Evolutionary conservation across 2,329 filamentous ascomycete species (phyloP), one percentile per base, ranked within the genome.

Genomic region (Oidium heveae): DNA sequence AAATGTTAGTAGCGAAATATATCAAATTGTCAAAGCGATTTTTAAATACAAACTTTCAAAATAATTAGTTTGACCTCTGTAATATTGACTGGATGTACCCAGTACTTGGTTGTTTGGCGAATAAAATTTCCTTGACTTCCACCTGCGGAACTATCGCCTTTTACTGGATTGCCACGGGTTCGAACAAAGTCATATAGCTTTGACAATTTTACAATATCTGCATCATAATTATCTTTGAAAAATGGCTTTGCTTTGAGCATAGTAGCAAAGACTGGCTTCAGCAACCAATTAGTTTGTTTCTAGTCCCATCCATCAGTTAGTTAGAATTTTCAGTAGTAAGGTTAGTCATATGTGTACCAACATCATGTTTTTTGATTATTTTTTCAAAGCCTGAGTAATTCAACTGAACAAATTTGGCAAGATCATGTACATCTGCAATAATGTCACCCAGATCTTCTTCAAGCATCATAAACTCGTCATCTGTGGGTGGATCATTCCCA

Each of bases 331-430:
- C 2, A 33, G 49, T 13, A n/a, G 10, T 49, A 28, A 15, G 13
- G 12, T 13, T 16, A n/a, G 22, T 51, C 15, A 20, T 16, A 10
- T 2, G 47, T 15, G 10, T 37, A 71, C 83, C 62, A 68, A 89
- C 85, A 70, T 95, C 91, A 68, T 98, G 91, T 74, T 98, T 98
- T 75, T 98, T 98, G 69, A 98, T 94, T 59, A 98, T 98, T 74
- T 98, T 98, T 72, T 95, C 93, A 67, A 98, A 98, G 5, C 91
- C 91, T 0, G 89, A 96, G 66, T 98, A 98, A 70, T 98, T 98
- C 65, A 98, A 72, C 71, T 95, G 89, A 7, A 94, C 93, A 67
- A 94, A 98, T 70, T 96, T 96, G 67, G 91, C 88, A 57, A 98
- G 75, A 64, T 98, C 91, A 68, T 98, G 89, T 22, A 98, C 91